Percentiles rank a stretch among this genome's conserved stretches.
Conservation (phyloP, 345 rosid genomes). For the Brassica incana region DNA sequence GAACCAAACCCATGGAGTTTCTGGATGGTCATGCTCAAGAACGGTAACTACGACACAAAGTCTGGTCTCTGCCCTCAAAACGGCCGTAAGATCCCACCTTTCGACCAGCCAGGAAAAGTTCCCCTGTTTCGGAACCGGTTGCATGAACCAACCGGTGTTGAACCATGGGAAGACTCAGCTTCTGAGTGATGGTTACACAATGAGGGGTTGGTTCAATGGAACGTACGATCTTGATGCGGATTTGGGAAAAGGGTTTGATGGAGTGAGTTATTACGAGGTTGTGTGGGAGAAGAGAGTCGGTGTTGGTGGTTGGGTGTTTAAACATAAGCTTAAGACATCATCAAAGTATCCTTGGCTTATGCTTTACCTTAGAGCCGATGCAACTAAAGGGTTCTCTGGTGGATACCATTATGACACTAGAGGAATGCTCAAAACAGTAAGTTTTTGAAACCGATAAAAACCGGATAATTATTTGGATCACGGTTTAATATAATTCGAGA, state of each 20-base stretch:
- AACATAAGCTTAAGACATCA: constrained; percentile 67
- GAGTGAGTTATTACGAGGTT: constrained; percentile 58
- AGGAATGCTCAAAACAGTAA: constrained; percentile 74
- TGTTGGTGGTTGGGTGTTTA: constrained; percentile 70
- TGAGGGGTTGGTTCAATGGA: constrained; percentile 79
- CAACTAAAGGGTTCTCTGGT: constrained; percentile 71
- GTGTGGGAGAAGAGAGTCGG: constrained; percentile 75
- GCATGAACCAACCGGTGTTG: constrained; percentile 81
- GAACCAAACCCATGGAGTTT: constrained; percentile 74
- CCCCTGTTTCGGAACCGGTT: constrained; percentile 76
- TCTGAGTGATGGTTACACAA: constrained; percentile 44
- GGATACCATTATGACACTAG: constrained; percentile 75
- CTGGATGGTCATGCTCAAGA: constrained; percentile 92
- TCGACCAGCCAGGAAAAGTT: constrained; percentile 45
- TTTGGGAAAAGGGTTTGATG: background rate
- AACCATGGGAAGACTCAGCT: constrained; percentile 57
- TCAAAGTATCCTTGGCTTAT: constrained; percentile 82
- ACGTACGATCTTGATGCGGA: constrained; percentile 61
- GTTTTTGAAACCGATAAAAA: too few species aligned
- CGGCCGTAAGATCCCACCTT: constrained; percentile 57
- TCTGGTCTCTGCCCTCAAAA: constrained; percentile 67
- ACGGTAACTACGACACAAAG: constrained; percentile 74
- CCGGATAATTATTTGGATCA: too few species aligned
- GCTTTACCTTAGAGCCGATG: constrained; percentile 91
- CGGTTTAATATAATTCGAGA: too few species aligned